phyloP scores from a whole-genome alignment of 805 yeast genomes.

The Nakazawaea laoshanensis region DNA sequence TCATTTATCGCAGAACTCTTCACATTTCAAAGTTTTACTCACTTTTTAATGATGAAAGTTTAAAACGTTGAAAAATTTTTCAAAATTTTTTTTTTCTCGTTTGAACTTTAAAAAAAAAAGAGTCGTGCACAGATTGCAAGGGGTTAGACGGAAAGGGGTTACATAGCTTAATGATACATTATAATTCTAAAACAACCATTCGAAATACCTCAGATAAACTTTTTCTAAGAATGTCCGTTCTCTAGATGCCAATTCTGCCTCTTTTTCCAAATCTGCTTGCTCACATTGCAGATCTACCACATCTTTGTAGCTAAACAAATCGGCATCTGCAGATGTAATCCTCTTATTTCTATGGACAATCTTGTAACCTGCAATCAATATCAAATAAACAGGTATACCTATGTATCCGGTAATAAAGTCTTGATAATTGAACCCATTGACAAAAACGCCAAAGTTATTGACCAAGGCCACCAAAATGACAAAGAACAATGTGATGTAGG shows the following conservation, averaged over 20 bases:
- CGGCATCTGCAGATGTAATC: conserved; percentile 48
- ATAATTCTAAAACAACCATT: conserved; percentile 7
- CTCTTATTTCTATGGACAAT: conserved; percentile 38
- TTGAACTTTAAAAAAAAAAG: too few species aligned
- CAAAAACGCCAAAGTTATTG: conserved; percentile 35
- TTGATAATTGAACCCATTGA: conserved; percentile 42
- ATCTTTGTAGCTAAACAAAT: conserved; percentile 47
- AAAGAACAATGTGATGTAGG: conserved; percentile 30
- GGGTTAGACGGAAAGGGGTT: too few species aligned
- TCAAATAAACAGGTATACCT: conserved; percentile 49
- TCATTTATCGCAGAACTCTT: too few species aligned
- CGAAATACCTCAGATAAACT: conserved; percentile 4
- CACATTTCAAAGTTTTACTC: too few species aligned
- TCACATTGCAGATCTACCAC: conserved; percentile 38
- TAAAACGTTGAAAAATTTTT: too few species aligned
- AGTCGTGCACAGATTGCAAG: too few species aligned
- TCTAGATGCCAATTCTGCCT: conserved; percentile 3
- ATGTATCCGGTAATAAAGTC: conserved; percentile 61
- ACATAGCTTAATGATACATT: too few species aligned
- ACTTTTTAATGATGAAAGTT: too few species aligned
- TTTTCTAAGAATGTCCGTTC: neutral
- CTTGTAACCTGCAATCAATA: conserved; percentile 52
- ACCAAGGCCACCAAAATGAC: conserved; percentile 27
- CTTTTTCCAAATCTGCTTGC: conserved; percentile 11
- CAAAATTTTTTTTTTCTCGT: too few species aligned